phyloP scores from a whole-genome alignment of 768 basidiomycete genomes.

The Suillus tomentosus region DNA sequence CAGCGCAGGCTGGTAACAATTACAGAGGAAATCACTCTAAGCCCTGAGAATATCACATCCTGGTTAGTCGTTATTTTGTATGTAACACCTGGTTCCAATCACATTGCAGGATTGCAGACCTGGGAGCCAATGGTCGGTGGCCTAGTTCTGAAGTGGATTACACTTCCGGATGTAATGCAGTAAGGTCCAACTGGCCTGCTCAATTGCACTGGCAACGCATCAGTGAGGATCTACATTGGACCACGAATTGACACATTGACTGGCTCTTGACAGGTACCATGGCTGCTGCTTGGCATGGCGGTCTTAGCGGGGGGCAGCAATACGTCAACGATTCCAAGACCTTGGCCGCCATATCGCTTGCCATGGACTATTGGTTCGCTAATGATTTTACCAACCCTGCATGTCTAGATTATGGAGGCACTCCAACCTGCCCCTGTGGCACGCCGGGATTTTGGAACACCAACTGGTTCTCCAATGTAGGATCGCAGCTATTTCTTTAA shows the following conservation, averaged over 20 bases:
- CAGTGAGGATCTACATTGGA: slow-evolving; percentile 33
- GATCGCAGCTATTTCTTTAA: slow-evolving; percentile 12
- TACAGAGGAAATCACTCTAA: slow-evolving; percentile 37
- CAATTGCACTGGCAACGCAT: slow-evolving; percentile 58
- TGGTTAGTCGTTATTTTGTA: slow-evolving; percentile 19
- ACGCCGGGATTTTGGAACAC: slow-evolving; percentile 59
- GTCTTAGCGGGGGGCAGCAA: slow-evolving; percentile 40
- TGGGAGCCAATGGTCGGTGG: slow-evolving; percentile 53
- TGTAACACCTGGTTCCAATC: not conserved
- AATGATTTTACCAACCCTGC: slow-evolving; percentile 56
- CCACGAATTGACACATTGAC: not conserved
- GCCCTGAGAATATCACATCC: slow-evolving; percentile 29
- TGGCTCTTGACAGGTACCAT: slow-evolving; percentile 44
- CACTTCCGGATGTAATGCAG: slow-evolving; percentile 60
- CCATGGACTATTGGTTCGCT: slow-evolving; percentile 66
- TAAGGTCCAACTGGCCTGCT: slow-evolving; percentile 72
- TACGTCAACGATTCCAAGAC: slow-evolving; percentile 45
- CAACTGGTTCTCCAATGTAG: slow-evolving; percentile 65
- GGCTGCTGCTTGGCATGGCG: slow-evolving; percentile 61
- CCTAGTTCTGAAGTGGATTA: slow-evolving; percentile 60
- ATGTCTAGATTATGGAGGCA: slow-evolving; percentile 61
- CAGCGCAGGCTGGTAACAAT: slow-evolving; percentile 45
- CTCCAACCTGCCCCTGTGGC: slow-evolving; percentile 53
- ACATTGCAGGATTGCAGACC: slow-evolving; percentile 45
- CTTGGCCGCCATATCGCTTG: slow-evolving; percentile 43